Percentiles rank a stretch among this genome's conserved stretches.
These are phyloP conservation scores for Sporisorium scitamineum DNA, from an alignment of 1,284 basidiomycete genomes.

Conservation along the genomic window DNA sequence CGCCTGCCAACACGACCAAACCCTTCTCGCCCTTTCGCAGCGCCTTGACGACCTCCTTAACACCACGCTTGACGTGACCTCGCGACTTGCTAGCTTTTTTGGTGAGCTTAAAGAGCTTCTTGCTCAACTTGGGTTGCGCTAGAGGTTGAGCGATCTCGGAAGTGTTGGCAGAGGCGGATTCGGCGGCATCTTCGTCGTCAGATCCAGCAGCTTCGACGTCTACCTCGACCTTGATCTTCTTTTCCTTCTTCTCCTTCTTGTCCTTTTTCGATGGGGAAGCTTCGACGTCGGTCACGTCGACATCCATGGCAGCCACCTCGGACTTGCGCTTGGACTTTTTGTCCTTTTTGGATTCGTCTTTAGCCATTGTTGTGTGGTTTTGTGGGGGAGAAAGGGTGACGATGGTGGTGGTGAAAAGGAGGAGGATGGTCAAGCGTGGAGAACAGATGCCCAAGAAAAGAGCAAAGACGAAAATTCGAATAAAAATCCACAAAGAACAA, in stretches of 20 bases:
- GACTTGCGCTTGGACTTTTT: conserved; percentile 60
- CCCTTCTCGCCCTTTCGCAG: conserved; percentile 68
- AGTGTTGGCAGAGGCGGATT: conserved; percentile 26
- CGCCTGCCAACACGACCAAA: conserved; percentile 90
- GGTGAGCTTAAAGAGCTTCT: conserved; percentile 69
- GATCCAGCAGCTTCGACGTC: conserved; percentile 32
- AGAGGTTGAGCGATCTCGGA: conserved; percentile 66
- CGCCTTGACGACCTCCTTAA: conserved; percentile 69
- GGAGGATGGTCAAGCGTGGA: conserved; percentile 1
- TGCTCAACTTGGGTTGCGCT: conserved; percentile 61
- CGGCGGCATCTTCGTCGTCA: conserved; percentile 46
- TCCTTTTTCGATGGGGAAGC: conserved; percentile 48
- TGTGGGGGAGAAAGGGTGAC: not conserved
- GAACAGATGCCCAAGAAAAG: not conserved
- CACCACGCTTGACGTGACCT: conserved; percentile 69
- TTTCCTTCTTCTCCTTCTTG: conserved; percentile 61
- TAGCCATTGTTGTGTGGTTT: conserved; percentile 38
- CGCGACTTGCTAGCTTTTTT: conserved; percentile 68
- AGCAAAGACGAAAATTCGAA: conserved; percentile 2
- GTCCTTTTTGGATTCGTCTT: conserved; percentile 61
- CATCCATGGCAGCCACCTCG: conserved; percentile 51
- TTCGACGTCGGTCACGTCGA: conserved; percentile 32
- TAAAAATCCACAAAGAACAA: not conserved
- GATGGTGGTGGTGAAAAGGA: conserved; percentile 5
- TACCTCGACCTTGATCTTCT: conserved; percentile 41